Percentiles rank a stretch among this genome's conserved stretches.
phyloP scores from a whole-genome alignment of 2,329 filamentous ascomycete species.

The Elsinoe batatas region DNA sequence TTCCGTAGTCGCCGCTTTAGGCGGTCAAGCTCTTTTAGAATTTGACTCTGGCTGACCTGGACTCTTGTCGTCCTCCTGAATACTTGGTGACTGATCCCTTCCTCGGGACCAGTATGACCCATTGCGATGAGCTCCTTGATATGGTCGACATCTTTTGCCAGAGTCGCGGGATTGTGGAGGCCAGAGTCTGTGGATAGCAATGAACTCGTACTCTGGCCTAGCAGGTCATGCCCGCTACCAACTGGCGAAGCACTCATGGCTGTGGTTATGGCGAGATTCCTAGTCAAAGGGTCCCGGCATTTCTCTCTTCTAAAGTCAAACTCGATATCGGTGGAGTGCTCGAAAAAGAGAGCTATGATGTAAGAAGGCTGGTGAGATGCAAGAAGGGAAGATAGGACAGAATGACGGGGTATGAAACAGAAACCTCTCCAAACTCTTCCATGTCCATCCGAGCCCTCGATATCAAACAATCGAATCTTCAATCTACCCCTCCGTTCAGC shows the following conservation, averaged over 20 bases:
- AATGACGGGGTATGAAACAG: not conserved
- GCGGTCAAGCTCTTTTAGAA: slow-evolving; percentile 17
- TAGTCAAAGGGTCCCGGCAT: not conserved
- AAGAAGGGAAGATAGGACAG: not conserved
- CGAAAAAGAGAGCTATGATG: too few species aligned
- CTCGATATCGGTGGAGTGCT: too few species aligned
- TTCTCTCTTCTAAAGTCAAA: too few species aligned
- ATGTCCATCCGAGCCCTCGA: not conserved
- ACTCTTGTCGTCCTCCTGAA: slow-evolving; percentile 17
- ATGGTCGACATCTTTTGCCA: slow-evolving; percentile 16
- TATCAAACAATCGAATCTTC: not conserved
- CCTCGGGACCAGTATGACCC: slow-evolving; percentile 12
- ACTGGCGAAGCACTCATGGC: slow-evolving; percentile 5
- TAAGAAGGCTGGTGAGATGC: too few species aligned
- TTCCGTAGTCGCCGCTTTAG: slow-evolving; percentile 15
- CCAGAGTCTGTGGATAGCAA: slow-evolving; percentile 11
- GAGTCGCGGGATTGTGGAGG: slow-evolving; percentile 3
- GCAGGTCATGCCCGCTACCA: not conserved
- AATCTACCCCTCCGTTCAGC: slow-evolving; percentile 5
- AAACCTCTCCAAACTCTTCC: not conserved
- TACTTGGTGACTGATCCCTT: slow-evolving; percentile 16
- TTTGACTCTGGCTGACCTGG: slow-evolving; percentile 16
- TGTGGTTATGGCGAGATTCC: not conserved
- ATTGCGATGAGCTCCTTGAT: slow-evolving; percentile 19
- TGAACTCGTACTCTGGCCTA: slow-evolving; percentile 3